Evolutionary conservation across 129 eudicot genomes (phyloP).

Genomic region (Arctium lappa): DNA sequence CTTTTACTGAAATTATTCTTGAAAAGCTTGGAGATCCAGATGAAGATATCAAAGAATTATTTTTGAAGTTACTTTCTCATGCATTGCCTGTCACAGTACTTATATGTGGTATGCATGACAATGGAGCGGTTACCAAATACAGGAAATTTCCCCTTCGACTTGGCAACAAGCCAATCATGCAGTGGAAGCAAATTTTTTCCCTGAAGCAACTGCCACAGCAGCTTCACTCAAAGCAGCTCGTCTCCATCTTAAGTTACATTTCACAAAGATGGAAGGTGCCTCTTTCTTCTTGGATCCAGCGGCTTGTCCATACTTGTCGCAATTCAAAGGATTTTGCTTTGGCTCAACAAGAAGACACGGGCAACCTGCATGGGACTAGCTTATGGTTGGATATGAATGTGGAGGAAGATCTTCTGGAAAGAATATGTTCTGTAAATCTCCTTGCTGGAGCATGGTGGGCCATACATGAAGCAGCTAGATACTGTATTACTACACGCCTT

Average conservation of each 20-base stretch:
- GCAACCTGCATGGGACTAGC: constrained; percentile 36
- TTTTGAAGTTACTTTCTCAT: constrained; percentile 61
- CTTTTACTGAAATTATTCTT: constrained; percentile 59
- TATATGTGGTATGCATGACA: constrained; percentile 57
- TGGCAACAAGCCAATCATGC: constrained; percentile 39
- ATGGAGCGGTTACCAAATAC: constrained; percentile 31
- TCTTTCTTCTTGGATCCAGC: constrained; percentile 93
- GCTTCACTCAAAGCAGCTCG: constrained; percentile 96
- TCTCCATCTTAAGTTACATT: constrained; percentile 81
- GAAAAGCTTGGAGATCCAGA: constrained; percentile 97
- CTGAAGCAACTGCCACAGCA: constrained; percentile 85
- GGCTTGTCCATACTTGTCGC: constrained; percentile 68
- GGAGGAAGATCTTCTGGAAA: constrained; percentile 77
- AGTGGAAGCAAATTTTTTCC: constrained; percentile 89
- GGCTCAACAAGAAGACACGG: constrained; percentile 57
- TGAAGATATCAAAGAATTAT: constrained; percentile 54
- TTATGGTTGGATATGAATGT: constrained; percentile 58
- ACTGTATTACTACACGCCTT: constrained; percentile 86
- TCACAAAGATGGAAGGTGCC: constrained; percentile 99
- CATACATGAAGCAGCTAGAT: constrained; percentile 95
- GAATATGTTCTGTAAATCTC: constrained; percentile 59
- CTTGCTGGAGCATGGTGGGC: constrained; percentile 99
- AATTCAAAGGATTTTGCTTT: constrained; percentile 50
- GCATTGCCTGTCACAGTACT: constrained; percentile 64
- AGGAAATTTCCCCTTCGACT: constrained; percentile 18